These are phyloP conservation scores for Setaria italica DNA, from an alignment of 202 grass and related monocot species.

Conservation along the genomic window DNA sequence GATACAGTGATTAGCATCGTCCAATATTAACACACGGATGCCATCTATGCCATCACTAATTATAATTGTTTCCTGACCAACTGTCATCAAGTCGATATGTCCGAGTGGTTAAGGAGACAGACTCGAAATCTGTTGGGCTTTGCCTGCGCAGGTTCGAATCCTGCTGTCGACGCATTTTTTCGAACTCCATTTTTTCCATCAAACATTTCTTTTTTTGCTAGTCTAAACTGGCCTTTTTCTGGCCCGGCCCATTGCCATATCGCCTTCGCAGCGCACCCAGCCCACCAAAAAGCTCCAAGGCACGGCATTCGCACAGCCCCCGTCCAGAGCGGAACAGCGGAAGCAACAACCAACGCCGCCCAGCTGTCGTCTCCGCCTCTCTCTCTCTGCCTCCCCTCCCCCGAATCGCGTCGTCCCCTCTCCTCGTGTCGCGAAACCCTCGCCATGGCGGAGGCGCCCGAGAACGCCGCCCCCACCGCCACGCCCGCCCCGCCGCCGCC, in stretches of 20 bases:
- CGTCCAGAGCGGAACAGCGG: neutral
- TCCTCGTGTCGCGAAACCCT: conserved; percentile 35
- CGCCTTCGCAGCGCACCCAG: neutral
- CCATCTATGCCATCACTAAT: no score
- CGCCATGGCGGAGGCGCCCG: conserved; percentile 59
- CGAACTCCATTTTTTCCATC: accelerated
- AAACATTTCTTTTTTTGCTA: no score
- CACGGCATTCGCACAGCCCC: neutral
- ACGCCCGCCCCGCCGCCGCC: neutral
- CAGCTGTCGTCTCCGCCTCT: neutral
- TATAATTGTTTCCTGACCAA: no score
- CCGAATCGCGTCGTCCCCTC: conserved; percentile 16
- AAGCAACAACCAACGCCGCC: conserved; percentile 13
- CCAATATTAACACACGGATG: no score
- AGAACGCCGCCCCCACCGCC: conserved; percentile 47
- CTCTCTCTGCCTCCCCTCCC: neutral
- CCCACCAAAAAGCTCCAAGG: neutral
- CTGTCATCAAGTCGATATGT: conserved; percentile 56
- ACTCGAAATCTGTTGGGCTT: conserved; percentile 98
- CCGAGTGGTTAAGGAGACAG: conserved; percentile 99
- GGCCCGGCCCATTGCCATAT: no score
- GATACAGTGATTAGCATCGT: no score
- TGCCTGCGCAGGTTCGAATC: conserved; percentile 99
- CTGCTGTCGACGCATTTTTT: conserved; percentile 78
- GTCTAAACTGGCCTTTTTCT: no score